Percentiles rank a stretch among this genome's conserved stretches.
These are phyloP conservation scores for Tolypocladium endophyticum DNA, from an alignment of 2,329 filamentous ascomycete species.

Conservation along the genomic window DNA sequence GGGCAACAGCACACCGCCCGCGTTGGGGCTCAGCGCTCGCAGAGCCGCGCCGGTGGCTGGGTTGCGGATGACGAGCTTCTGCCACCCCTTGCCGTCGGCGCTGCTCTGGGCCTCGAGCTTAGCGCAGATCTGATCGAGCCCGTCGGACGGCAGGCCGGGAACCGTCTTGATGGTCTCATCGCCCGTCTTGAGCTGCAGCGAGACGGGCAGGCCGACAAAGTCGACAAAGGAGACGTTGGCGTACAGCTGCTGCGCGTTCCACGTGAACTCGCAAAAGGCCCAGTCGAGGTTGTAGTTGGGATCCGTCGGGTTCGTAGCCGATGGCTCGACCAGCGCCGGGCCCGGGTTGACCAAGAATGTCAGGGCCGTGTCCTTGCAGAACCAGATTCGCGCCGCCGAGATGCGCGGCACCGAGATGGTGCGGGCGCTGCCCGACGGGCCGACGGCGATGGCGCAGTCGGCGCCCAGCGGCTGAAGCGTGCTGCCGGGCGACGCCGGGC, in stretches of 20 bases:
- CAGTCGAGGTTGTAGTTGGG: constrained; percentile 51
- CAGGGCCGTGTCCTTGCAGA: constrained; percentile 48
- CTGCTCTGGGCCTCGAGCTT: constrained; percentile 33
- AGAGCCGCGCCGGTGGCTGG: constrained; percentile 25
- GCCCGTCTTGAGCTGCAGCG: constrained; percentile 39
- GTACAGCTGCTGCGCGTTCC: constrained; percentile 49
- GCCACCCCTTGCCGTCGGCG: constrained; percentile 39
- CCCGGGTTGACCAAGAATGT: constrained; percentile 63
- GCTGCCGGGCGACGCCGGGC: constrained; percentile 45
- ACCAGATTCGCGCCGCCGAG: constrained; percentile 63
- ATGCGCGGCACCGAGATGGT: constrained; percentile 58
- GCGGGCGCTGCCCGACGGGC: constrained; percentile 46
- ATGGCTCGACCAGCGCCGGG: constrained; percentile 64
- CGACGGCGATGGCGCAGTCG: constrained; percentile 55
- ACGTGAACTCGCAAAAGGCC: constrained; percentile 62
- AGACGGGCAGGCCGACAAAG: constrained; percentile 58
- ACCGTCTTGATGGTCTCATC: constrained; percentile 34
- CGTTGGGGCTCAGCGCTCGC: constrained; percentile 43
- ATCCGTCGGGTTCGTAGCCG: constrained; percentile 55
- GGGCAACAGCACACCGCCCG: constrained; percentile 31
- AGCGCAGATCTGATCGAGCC: constrained; percentile 33
- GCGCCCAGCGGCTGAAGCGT: constrained; percentile 39
- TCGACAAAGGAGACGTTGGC: constrained; percentile 67
- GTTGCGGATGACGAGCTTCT: constrained; percentile 35
- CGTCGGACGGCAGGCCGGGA: constrained; percentile 35